Evolutionary conservation across 2,329 filamentous ascomycete genomes (phyloP), one percentile per base, ranked within the genome.

Genomic region (Fusarium brevicatenulatum): DNA sequence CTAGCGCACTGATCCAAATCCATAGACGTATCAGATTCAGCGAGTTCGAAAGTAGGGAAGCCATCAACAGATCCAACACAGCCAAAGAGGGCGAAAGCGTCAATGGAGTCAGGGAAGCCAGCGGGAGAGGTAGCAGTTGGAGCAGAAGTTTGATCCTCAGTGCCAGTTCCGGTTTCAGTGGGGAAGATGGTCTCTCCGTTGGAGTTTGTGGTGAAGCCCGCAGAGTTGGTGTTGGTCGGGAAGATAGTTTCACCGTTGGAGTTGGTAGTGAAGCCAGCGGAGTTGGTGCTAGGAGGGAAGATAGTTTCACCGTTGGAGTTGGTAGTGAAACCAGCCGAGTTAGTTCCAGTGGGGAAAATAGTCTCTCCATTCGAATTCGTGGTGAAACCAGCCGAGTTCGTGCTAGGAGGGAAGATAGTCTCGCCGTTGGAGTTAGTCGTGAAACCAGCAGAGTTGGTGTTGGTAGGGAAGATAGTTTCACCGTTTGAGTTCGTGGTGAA

Each of bases 61-160:
- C 66, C 70, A 5, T 52, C 56, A 4, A 30, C 18, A 7, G 76
- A 79, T 21, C 55, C 53, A 37, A 74, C 69, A 60, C 80, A 82
- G 50, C 79, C 80, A 25, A 73, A 71, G 40, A 77, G 63, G 15
- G 62, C 44, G 59, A 78, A 80, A 54, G 71, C 63, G 13, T 69
- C 71, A 10, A 77, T 34, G 4, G 21, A 19, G 8, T 37, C 28
- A 8, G 80, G 78, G 66, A 77, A 67, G 30, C 68, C 30, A 53
- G 70, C 19, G 39, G 59, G 47, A 21, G 65, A 54, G 10, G 70
- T 73, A 40, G 63, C 66, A 36, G 81, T 53, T 21, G 49, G 76
- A 54, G 72, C 78, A 28, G 81, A 66, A 40, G 74, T 75, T 28
- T 54, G 32, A 12, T 73, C 78, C n/a, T 76, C 75, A 7, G 79